A percentile compares a stretch with the other conserved stretches of the same genome.
Conservation (phyloP, 805 yeast genomes). For the Candida maris region DNA sequence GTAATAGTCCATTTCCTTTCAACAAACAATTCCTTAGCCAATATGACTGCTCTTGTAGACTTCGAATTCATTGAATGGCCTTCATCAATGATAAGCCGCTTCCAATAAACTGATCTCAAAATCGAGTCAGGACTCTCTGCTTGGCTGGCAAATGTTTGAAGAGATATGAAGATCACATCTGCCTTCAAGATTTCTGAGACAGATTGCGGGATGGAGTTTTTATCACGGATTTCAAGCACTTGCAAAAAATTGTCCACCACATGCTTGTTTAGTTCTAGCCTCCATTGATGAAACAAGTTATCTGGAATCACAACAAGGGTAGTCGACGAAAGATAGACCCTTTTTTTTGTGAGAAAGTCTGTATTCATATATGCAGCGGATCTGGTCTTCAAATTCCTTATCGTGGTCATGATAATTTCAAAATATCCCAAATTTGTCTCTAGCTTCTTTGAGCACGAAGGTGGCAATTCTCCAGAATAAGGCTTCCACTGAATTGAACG, state of each 20-base stretch:
- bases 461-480: constrained; percentile 43
- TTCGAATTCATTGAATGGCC: constrained; percentile 63
- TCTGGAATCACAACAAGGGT: constrained; percentile 66
- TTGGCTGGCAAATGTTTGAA: constrained; percentile 43
- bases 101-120: constrained; percentile 53
- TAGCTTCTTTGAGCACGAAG: constrained; percentile 36
- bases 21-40: constrained; percentile 46
- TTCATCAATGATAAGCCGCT: constrained; percentile 69
- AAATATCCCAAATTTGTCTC: constrained; percentile 43
- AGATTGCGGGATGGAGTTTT: constrained; percentile 24
- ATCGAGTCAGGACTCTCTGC: constrained; percentile 32
- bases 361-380: constrained; percentile 5
- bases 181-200: constrained; percentile 36
- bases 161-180: constrained; percentile 53
- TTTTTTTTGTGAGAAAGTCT: constrained; percentile 18
- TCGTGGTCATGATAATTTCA: constrained; percentile 19
- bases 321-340: constrained; percentile 43
- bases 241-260: constrained; percentile 36
- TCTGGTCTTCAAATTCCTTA: constrained; percentile 14
- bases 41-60: constrained; percentile 44
- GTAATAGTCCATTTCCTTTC: constrained; percentile 74
- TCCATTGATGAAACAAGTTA: constrained; percentile 66
- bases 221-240: constrained; percentile 29
- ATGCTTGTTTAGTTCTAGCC: constrained; percentile 54
- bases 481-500: constrained; percentile 59